A percentile compares a stretch with the other conserved stretches of the same genome.
Evolutionary conservation across 176 grass and related monocot genomes (phyloP).

Genomic region (Cenchrus fungigraminus): DNA sequence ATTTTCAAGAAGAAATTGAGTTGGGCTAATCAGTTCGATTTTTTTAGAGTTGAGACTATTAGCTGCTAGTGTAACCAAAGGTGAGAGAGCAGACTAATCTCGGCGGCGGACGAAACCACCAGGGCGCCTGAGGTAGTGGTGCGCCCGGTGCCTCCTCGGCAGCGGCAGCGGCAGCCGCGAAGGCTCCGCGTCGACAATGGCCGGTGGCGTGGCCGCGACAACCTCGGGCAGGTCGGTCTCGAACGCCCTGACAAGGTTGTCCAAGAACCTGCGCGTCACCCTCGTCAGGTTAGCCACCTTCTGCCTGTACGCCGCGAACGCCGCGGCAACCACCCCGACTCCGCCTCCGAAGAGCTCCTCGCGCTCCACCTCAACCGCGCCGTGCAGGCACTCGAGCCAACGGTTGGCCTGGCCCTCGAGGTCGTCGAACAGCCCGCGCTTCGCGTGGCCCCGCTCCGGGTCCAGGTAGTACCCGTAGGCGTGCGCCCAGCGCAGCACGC

Average conservation of each 20-base stretch:
- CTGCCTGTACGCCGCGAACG: not conserved
- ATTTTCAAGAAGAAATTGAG: no score
- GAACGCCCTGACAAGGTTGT: not conserved
- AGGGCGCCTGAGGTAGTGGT: no score
- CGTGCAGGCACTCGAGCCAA: slow-evolving; percentile 19
- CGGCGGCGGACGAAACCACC: no score
- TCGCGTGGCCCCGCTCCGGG: not conserved
- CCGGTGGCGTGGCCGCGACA: no score
- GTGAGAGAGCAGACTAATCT: no score
- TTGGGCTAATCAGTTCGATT: no score
- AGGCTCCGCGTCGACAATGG: no score
- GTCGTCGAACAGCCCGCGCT: slow-evolving; percentile 10
- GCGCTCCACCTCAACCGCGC: not conserved
- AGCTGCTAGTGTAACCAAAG: no score
- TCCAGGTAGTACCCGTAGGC: slow-evolving; percentile 25
- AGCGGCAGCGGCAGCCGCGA: no score
- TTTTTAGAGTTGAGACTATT: no score
- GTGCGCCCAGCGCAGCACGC: slow-evolving; percentile 18
- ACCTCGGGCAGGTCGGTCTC: slow-evolving; percentile 3
- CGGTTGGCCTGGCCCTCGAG: slow-evolving; percentile 17
- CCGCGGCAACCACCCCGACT: not conserved
- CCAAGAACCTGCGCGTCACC: not conserved
- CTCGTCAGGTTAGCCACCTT: not conserved
- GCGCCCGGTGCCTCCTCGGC: no score
- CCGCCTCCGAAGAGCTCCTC: not conserved